phyloP scores from a whole-genome alignment of 768 basidiomycete genomes.

The Auricularia cornea region DNA sequence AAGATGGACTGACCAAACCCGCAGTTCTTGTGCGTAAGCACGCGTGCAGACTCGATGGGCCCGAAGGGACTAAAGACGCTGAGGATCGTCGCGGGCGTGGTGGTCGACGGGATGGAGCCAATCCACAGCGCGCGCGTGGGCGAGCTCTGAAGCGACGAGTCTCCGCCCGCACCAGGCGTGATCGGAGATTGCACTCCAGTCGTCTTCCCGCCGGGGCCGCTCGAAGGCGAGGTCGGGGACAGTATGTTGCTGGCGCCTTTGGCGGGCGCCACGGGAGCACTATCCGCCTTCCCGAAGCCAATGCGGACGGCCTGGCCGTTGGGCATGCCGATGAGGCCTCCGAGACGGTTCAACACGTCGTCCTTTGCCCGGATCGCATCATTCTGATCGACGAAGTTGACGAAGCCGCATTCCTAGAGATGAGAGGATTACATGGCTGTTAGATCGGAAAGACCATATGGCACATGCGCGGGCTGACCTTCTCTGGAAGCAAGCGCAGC shows the following conservation, averaged over 20 bases:
- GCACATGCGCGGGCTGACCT: conserved; percentile 42
- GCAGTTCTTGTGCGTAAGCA: conserved; percentile 96
- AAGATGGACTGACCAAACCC: conserved; percentile 59
- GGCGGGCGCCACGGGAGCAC: conserved; percentile 84
- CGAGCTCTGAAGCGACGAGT: conserved; percentile 79
- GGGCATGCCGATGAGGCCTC: conserved; percentile 88
- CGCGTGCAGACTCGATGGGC: conserved; percentile 92
- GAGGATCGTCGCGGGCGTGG: conserved; percentile 88
- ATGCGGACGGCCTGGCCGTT: conserved; percentile 96
- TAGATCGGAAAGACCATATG: neutral
- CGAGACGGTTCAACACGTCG: conserved; percentile 91
- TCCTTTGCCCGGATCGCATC: conserved; percentile 98
- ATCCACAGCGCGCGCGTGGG: conserved; percentile 97
- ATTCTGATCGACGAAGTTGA: conserved; percentile 92
- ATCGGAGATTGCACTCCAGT: conserved; percentile 30
- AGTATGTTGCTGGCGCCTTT: conserved; percentile 61
- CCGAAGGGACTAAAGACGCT: conserved; percentile 97
- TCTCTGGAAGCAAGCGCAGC: conserved; percentile 89
- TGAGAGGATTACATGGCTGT: neutral
- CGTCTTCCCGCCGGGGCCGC: conserved; percentile 25
- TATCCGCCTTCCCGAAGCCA: conserved; percentile 96
- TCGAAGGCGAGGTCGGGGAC: conserved; percentile 49
- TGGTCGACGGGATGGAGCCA: conserved; percentile 91
- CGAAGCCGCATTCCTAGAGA: conserved; percentile 90
- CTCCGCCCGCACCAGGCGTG: conserved; percentile 44